A percentile compares a stretch with the other conserved stretches of the same genome.
These are phyloP conservation scores for Ceratobasidium sp. DNA, from an alignment of 1,284 basidiomycete genomes.

Conservation along the genomic window DNA sequence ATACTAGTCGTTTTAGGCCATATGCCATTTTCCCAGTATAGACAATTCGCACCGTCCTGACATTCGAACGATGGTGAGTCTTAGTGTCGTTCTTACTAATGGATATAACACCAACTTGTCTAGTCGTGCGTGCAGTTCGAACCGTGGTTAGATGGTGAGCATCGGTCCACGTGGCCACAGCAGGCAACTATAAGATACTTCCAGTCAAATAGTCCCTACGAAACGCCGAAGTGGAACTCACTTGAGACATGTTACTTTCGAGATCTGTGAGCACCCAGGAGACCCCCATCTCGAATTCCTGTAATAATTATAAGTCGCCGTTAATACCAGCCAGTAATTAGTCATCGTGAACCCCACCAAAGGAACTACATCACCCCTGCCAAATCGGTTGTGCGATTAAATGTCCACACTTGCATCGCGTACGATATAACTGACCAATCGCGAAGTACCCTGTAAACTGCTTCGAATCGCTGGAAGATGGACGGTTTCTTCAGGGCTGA, in stretches of 20 bases:
- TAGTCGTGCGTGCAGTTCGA: not conserved
- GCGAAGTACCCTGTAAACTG: not conserved
- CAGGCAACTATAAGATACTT: too few relatives aligned
- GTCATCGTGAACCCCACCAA: not conserved
- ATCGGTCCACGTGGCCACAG: not conserved
- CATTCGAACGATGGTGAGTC: too few relatives aligned
- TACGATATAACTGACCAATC: not conserved
- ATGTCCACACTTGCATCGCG: not conserved
- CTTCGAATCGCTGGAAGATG: slow-evolving; percentile 1
- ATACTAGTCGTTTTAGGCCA: too few relatives aligned
- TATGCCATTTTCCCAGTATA: too few relatives aligned
- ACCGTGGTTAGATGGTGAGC: not conserved
- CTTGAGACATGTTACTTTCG: not conserved
- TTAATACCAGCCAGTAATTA: not conserved
- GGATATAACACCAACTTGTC: not conserved
- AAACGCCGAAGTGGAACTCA: not conserved
- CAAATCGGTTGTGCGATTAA: not conserved
- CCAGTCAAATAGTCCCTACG: not conserved
- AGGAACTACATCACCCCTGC: not conserved
- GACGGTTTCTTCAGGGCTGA: not conserved
- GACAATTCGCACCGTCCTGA: too few relatives aligned
- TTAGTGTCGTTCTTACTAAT: not conserved
- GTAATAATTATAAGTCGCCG: not conserved
- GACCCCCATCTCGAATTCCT: slow-evolving; percentile 5
- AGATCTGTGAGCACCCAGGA: slow-evolving; percentile 1